Evolutionary conservation across 176 grass and related monocot species (phyloP), one percentile per base, ranked within the genome.

Genomic region (Carex scoparia): DNA sequence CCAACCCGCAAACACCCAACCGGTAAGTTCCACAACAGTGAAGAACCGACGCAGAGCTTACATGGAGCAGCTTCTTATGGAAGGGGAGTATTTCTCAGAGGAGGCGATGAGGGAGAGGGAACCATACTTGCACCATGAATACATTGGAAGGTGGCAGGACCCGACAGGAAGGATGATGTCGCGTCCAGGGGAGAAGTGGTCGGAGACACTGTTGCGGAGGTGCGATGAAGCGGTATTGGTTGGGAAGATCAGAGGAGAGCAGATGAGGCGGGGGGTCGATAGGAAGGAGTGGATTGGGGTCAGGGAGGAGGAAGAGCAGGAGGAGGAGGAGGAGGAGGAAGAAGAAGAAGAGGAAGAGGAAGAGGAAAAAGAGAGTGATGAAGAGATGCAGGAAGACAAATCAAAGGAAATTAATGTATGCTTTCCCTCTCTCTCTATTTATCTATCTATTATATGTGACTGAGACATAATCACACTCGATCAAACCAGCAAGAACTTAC

Each of bases 61-160:
- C 83, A 90, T 98, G 74, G 86, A 94, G 31, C 84, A 71, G 79
- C 83, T 98, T 10, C 79, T 94, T 48, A 62, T 66, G 58, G 82
- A 72, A 28, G 95, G 92, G 63, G 95, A 93, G 1, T 94, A 98
- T 82, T 98, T 98, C 88, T 98, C 95, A 33, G 95, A 98, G 74
- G 95, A 94, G 13, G 89, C 92, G 7, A 98, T 98, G 95, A 65
- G 95, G 80, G 95, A 98, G 86, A 91, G 92, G 79, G 91, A 98
- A 69, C 91, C 91, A 0, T 98, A 98, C 69, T 90, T 98, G 70
- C 92, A 98, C 70, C 92, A 94, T 64, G 89, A 94, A 75, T 92
- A 94, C 69, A 57, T 98, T 2, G 95, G 92, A 3, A 77, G 67
- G 85, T 98, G 94, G 75, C 92, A 98, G 91, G 92, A 98, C 59